Conservation (phyloP, 2,329 filamentous ascomycete species). For the Venturia asperata region DNA sequence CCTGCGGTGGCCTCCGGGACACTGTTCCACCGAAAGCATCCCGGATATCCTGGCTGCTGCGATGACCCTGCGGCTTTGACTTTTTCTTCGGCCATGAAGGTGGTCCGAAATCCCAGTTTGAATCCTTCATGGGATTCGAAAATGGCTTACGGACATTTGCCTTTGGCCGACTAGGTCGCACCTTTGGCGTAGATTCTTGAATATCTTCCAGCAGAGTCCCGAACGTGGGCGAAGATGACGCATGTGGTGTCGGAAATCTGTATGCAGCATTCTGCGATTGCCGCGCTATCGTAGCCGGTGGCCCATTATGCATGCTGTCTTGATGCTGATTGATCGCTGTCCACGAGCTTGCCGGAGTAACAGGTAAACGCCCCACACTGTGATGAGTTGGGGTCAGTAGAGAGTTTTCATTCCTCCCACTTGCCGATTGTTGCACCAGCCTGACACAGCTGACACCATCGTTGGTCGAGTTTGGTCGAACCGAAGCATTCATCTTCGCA, state of each 20-base stretch:
- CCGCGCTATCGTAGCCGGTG: not conserved
- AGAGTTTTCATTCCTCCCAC: not conserved
- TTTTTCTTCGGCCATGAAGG: constrained; percentile 4
- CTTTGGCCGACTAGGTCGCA: constrained; percentile 23
- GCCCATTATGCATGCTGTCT: not conserved
- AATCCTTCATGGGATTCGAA: constrained; percentile 23
- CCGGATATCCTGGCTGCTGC: constrained; percentile 8
- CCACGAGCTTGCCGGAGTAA: constrained; percentile 5
- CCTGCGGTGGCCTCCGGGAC: not conserved
- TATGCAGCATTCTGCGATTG: constrained; percentile 6
- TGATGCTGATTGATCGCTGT: constrained; percentile 1
- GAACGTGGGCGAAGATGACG: constrained; percentile 18
- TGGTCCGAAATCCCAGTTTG: constrained; percentile 26
- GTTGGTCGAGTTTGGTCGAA: constrained; percentile 20
- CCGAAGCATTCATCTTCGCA: constrained; percentile 39
- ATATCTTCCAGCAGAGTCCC: constrained; percentile 27
- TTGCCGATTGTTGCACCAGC: not conserved
- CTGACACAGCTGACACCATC: not conserved
- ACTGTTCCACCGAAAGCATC: not conserved
- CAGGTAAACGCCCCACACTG: not conserved
- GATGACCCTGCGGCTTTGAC: constrained; percentile 14
- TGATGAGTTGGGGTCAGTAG: not conserved
- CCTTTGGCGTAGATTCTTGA: constrained; percentile 21
- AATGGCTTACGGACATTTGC: constrained; percentile 28
- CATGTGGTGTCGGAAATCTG: constrained; percentile 22